Evolutionary conservation across 1,284 basidiomycete genomes (phyloP), one percentile per base, ranked within the genome.

Genomic region (Cronartium ribicola): DNA sequence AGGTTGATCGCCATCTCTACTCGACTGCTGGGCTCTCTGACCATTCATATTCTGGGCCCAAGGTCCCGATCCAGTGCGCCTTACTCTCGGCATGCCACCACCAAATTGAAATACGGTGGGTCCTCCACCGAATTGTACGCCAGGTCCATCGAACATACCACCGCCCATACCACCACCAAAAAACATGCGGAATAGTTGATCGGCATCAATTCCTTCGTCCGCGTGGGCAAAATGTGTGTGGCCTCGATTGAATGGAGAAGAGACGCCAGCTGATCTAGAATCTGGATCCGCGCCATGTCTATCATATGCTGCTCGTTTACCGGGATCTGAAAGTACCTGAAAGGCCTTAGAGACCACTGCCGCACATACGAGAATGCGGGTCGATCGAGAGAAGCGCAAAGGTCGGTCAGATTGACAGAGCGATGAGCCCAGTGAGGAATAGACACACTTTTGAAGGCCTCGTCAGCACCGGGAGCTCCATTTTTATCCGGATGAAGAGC

Each of bases 141-240:
- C 82, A 1, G 84, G 84, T 6, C 84, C 84, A 20, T 84, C 82
- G 46, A 76, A 75, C 72, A 66, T 74, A 82, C 81, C 83, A 40
- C 78, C 78, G 43, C 82, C 82, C 68, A 84, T 84, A 13, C 85
- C 88, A 20, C 89, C 89, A 29, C 92, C 94, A 81, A 98, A 98
- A 87, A 98, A 98, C 91, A 96, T 94, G 80, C 97, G 95, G 85
- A 98, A 98, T 69, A 98, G 81, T 77, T 98, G 95, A 82, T 97
- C 93, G 0, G 95, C 93, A 75, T 91, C 93, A 78, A 98, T 85
- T 80, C 97, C 94, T 67, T 88, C 88, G 10, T 91, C 90, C 76
- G 66, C 59, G 84, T 83, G 77, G 87, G 55, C 17, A 55, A 72
- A 72, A 66, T 57, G 55, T 64, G 64, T 80, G 37, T 78, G 78